A percentile compares a stretch with the other conserved stretches of the same genome.
Evolutionary conservation across 2,329 filamentous ascomycete species (phyloP).

Genomic region (Talaromyces sp.): DNA sequence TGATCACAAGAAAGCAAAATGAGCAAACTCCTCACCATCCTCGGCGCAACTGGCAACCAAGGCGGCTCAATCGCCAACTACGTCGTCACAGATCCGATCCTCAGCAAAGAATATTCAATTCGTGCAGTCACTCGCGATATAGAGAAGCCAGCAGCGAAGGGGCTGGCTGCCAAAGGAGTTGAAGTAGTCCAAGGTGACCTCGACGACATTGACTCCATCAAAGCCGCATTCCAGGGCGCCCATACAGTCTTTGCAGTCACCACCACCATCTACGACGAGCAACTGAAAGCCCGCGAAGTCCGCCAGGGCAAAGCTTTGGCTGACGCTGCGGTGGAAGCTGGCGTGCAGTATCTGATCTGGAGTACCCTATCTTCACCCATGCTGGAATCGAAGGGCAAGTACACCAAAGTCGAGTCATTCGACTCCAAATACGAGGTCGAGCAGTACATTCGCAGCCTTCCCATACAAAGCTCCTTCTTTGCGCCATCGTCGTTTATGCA

Average conservation of each 20-base stretch:
- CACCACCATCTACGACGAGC: constrained; percentile 29
- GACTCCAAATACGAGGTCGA: constrained; percentile 57
- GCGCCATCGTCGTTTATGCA: constrained; percentile 55
- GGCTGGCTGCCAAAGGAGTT: constrained; percentile 46
- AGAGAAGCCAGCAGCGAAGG: constrained; percentile 43
- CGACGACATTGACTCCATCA: constrained; percentile 45
- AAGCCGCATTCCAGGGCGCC: constrained; percentile 45
- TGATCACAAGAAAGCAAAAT: constrained; percentile 15
- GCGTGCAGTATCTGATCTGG: constrained; percentile 32
- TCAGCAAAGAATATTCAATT: constrained; percentile 49
- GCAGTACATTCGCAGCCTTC: constrained; percentile 49
- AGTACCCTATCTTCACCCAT: constrained; percentile 24
- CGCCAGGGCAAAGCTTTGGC: constrained; percentile 27
- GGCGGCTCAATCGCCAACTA: constrained; percentile 53
- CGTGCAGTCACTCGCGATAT: constrained; percentile 55
- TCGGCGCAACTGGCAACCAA: constrained; percentile 60
- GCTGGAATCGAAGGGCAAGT: constrained; percentile 32
- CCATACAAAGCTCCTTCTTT: constrained; percentile 52
- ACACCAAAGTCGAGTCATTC: constrained; percentile 47
- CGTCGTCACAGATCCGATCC: constrained; percentile 42
- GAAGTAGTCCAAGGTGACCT: constrained; percentile 54
- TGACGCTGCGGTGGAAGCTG: constrained; percentile 28
- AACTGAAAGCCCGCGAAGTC: constrained; percentile 27
- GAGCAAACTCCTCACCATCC: constrained; percentile 46
- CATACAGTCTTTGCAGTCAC: constrained; percentile 53